These are phyloP conservation scores for Eurotiales sp. DNA, from an alignment of 2,329 filamentous ascomycete genomes.

Conservation along the genomic window DNA sequence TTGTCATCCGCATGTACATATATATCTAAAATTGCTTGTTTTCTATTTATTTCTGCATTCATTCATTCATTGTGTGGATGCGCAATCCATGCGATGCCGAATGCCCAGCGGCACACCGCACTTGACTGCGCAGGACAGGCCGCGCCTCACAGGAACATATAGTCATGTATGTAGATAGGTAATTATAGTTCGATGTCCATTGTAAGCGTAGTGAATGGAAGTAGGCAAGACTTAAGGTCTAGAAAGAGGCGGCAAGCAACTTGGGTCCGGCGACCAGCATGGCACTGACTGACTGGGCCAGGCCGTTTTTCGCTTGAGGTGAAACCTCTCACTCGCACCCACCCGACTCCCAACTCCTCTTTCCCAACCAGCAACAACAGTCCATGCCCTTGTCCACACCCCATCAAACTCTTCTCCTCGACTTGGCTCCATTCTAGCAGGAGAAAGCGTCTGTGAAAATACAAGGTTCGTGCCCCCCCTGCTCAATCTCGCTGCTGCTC, in stretches of 20 bases:
- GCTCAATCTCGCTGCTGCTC: slow-evolving; percentile 14
- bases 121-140: not conserved
- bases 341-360: slow-evolving; percentile 23
- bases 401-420: not conserved
- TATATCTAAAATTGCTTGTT: too few species aligned
- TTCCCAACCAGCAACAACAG: slow-evolving; percentile 16
- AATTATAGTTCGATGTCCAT: not conserved
- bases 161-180: not conserved
- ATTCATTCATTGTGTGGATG: not conserved
- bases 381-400: not conserved
- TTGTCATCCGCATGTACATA: too few species aligned
- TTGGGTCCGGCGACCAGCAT: slow-evolving; percentile 21
- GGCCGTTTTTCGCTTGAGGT: slow-evolving; percentile 38
- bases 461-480: slow-evolving; percentile 7
- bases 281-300: slow-evolving; percentile 30
- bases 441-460: not conserved
- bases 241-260: slow-evolving; percentile 5
- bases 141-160: not conserved
- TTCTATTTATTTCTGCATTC: not conserved
- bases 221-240: too few species aligned
- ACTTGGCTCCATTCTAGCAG: not conserved
- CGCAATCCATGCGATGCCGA: slow-evolving; percentile 3
- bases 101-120: not conserved
- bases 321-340: slow-evolving; percentile 37
- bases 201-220: not conserved